Evolutionary conservation across 2,329 filamentous ascomycete species (phyloP), one percentile per base, ranked within the genome.

Genomic region (Xylaria sp.): DNA sequence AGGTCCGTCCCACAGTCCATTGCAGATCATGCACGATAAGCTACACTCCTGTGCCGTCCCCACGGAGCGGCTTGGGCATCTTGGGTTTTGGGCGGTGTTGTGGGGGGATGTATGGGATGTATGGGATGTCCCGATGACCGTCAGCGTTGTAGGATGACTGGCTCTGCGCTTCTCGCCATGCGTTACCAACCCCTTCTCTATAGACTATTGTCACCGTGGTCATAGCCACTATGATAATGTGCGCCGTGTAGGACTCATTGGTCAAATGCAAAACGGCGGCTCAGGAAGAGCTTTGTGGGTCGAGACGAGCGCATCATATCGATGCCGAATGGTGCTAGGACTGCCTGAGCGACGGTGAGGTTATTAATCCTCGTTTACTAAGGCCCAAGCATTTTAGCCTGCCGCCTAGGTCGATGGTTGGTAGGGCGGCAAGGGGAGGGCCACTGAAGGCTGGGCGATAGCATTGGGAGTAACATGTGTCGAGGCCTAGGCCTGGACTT

Each of bases 11-110:
- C 33, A 62, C 59, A 40, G 38, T 58, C 37, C 54, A 56, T 59
- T 19, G 54, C 27, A 53, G 54, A 62, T 58, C 57, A 63, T 56
- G 31, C 38, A 21, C 33, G 57, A 64, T 63, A 64, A 60, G 61
- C 33, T 43, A 47, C 10, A 29, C 44, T 46, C 35, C 33, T 52
- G n/a, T 57, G 55, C 19, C 44, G 19, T 59, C 51, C 37, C 47
- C 19, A 25, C 13, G 21, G 40, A n/a, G 52, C 21, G 13, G 19
- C 25, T 25, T 37, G 6, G 21, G n/a, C 29, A 40, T 47, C 25
- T 52, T 51, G 3, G 25, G 15, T 35, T 9, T 25, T 35, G 31
- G 44, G 31, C 8, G 11, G 29, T 31, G 17, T n/a, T n/a, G n/a
- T n/a, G n/a, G n/a, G n/a, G n/a, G n/a, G n/a, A n/a, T n/a, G n/a